phyloP scores from a whole-genome alignment of 441 rosid species.

The Arabidopsis lyrata region DNA sequence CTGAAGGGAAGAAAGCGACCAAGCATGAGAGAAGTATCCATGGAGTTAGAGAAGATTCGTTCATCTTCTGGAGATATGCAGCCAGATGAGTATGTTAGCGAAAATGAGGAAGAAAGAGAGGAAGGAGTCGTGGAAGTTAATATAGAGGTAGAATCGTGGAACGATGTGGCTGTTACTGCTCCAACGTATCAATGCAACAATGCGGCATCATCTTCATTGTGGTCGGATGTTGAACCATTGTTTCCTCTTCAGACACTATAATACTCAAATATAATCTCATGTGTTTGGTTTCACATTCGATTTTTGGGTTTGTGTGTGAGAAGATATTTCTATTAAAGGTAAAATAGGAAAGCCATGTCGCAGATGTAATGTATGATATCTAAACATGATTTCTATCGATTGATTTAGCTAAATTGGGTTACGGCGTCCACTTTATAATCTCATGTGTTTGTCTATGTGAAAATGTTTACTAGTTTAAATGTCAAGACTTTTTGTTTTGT shows the following conservation, averaged over 20 bases:
- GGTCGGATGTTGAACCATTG: constrained; percentile 19
- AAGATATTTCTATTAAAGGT: no score
- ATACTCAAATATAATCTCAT: neutral
- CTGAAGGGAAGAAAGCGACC: constrained; percentile 13
- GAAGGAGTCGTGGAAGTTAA: neutral
- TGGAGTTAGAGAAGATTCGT: constrained; percentile 28
- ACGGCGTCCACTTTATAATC: no score
- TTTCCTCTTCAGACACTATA: constrained; percentile 17
- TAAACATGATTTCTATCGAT: no score
- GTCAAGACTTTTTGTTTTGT: no score
- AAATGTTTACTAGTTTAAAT: no score
- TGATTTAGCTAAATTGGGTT: no score
- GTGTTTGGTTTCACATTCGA: constrained; percentile 4
- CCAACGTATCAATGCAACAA: neutral
- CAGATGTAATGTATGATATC: no score
- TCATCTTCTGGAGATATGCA: neutral
- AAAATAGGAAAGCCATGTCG: no score
- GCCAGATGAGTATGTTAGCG: neutral
- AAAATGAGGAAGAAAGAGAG: constrained; percentile 8
- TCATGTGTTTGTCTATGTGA: no score
- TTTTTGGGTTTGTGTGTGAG: neutral
- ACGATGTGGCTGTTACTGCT: neutral
- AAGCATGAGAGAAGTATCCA: neutral
- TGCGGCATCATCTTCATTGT: neutral
- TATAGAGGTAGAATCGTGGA: neutral